Evolutionary conservation across 176 grass and related monocot species (phyloP), one percentile per base, ranked within the genome.

Genomic region (Lolium perenne): DNA sequence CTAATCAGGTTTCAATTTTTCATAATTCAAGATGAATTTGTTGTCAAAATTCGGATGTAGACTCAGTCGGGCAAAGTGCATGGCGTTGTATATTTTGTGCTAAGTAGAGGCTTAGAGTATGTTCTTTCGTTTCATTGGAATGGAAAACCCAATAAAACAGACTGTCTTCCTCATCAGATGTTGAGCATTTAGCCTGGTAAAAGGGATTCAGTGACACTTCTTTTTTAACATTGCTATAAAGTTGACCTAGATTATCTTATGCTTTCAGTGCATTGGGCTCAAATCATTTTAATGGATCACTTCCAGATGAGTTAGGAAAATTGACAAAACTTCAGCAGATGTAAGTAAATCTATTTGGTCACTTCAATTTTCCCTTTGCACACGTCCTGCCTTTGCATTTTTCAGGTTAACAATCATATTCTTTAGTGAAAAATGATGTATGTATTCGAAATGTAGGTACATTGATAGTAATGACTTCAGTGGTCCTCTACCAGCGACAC

Each of bases 241-340:
- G 55, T 57, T 65, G 63, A 86, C 21, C 47, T 43, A 54, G 2
- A 50, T 60, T 29, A 29, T 81, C 79, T 78, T 32, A 45, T 62
- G 55, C 38, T 86, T 91, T 66, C 83, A 98, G 95, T 59, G 81
- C 80, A 26, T 40, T 98, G 72, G 80, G 86, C 17, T 81, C 80
- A 57, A 98, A 98, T 25, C 87, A 94, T 71, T 98, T 95, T 71
- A 98, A 47, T 5, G 95, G 95, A 16, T 64, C 95, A 78, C 63
- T 98, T 69, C 95, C 93, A 56, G 64, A 87, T n/a, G 93, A 94
- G 83, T 46, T 98, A 47, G 93, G 95, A 14, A 91, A 92, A 65
- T 84, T 98, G 74, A 87, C 72, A 5, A 91, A 74, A 38, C 93
- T 95, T 76, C 46, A 78, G 49, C 46, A 98, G 78, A 76, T 93